A percentile compares a stretch with the other conserved stretches of the same genome.
Conservation (phyloP, 2,329 filamentous ascomycete species). For the Aspergillus thermomutatus region DNA sequence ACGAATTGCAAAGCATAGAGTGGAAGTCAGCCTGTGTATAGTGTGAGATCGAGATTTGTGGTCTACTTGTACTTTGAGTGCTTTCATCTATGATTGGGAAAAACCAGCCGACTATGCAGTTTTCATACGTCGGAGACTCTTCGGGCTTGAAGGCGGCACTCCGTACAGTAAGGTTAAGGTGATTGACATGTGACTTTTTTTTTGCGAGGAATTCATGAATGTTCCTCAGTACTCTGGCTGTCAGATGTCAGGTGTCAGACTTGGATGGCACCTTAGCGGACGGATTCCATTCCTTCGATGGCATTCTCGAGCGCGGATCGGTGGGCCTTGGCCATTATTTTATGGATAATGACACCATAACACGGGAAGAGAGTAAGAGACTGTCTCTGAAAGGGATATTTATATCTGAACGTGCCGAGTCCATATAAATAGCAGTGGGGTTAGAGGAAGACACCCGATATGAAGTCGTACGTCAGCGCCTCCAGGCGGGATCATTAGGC, state of each 20-base stretch:
- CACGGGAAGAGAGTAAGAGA: background rate
- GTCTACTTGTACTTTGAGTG: background rate
- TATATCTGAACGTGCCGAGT: background rate
- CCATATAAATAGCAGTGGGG: background rate
- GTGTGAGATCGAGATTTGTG: background rate
- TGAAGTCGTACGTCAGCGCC: background rate
- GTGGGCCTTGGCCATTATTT: background rate
- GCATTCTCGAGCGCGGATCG: background rate
- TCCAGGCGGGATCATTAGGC: background rate
- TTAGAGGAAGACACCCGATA: background rate
- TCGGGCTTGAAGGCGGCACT: background rate
- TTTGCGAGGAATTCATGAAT: no score
- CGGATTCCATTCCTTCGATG: background rate
- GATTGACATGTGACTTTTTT: no score
- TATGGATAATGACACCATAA: background rate
- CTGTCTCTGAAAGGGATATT: background rate
- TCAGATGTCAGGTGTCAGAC: background rate
- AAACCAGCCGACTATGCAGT: background rate
- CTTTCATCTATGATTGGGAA: background rate
- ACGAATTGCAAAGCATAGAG: background rate
- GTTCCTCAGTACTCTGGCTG: background rate
- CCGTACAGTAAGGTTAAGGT: background rate
- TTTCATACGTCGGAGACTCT: background rate
- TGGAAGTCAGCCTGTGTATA: background rate
- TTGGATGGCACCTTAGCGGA: background rate